Percentiles rank a stretch among this genome's conserved stretches.
These are phyloP conservation scores for Saturnispora sanitii DNA, from an alignment of 805 yeast genomes.

Conservation along the genomic window DNA sequence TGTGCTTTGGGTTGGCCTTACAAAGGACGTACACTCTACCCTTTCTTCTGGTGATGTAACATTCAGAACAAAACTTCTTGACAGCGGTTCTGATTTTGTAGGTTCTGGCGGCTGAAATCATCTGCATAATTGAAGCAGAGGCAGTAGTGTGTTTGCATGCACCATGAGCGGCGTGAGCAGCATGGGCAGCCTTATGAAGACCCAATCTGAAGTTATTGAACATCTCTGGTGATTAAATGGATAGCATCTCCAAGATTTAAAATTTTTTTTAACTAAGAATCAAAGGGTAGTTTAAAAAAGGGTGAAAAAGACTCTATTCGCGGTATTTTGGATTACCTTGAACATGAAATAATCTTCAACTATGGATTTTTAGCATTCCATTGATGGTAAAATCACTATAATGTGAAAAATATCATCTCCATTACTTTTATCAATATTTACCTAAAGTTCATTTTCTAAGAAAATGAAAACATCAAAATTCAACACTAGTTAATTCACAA, in stretches of 20 bases:
- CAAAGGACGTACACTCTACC: constrained; percentile 92
- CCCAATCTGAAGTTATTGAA: constrained; percentile 22
- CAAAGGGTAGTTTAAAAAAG: not conserved
- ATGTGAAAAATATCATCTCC: not conserved
- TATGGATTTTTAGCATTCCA: not conserved
- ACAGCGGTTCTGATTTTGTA: constrained; percentile 91
- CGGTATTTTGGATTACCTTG: not conserved
- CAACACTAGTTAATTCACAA: not conserved
- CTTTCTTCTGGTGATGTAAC: constrained; percentile 88
- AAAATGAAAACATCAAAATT: not conserved
- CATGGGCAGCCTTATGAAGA: constrained; percentile 15
- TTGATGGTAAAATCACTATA: not conserved
- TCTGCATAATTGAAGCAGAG: constrained; percentile 10
- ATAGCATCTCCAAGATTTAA: not conserved
- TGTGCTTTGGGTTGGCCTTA: constrained; percentile 86
- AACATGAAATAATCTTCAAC: not conserved
- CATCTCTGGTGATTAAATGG: constrained; percentile 11
- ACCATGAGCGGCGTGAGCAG: constrained; percentile 8
- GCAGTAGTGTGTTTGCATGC: constrained; percentile 6
- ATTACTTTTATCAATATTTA: too few relatives aligned
- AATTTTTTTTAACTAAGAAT: not conserved
- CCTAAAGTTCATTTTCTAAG: not conserved
- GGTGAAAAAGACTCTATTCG: not conserved
- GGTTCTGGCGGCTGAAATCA: constrained; percentile 38
- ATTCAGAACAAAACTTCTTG: constrained; percentile 85